Evolutionary conservation across 306 rosid genomes (phyloP).

Genomic region (Lablab purpureus): DNA sequence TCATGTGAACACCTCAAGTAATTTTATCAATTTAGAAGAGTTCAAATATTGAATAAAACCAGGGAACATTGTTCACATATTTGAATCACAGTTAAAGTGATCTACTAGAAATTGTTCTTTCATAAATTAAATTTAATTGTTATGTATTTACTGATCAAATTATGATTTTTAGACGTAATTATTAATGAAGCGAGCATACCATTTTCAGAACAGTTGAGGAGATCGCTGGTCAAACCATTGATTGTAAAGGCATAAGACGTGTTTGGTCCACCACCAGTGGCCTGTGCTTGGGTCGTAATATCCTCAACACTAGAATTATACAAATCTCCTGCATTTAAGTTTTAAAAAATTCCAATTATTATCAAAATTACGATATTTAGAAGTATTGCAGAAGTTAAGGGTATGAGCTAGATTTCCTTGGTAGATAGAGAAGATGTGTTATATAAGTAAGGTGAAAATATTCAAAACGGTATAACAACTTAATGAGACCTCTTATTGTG

Average conservation of each 20-base stretch:
- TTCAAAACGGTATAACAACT: not conserved
- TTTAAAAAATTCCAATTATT: not conserved
- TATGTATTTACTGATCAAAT: too few relatives aligned
- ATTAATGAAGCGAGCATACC: slow-evolving; percentile 7
- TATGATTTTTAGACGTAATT: not conserved
- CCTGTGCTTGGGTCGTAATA: slow-evolving; percentile 34
- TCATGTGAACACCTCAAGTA: not conserved
- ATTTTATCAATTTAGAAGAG: too few relatives aligned
- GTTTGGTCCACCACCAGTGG: slow-evolving; percentile 38
- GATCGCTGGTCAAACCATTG: slow-evolving; percentile 66
- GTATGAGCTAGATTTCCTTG: not conserved
- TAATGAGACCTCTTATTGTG: not conserved
- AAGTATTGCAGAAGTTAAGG: not conserved
- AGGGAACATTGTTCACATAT: too few relatives aligned
- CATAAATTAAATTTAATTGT: too few relatives aligned
- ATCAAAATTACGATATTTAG: not conserved
- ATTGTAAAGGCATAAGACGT: slow-evolving; percentile 58
- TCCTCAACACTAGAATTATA: slow-evolving; percentile 56
- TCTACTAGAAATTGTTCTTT: too few relatives aligned
- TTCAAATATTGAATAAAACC: too few relatives aligned
- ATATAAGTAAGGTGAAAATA: not conserved
- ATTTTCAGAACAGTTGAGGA: slow-evolving; percentile 52
- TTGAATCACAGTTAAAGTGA: too few relatives aligned
- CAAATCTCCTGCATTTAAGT: slow-evolving; percentile 61
- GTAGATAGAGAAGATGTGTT: not conserved